phyloP scores from a whole-genome alignment of 2,329 filamentous ascomycete species.

The Sclerotinia sclerotiorum region DNA sequence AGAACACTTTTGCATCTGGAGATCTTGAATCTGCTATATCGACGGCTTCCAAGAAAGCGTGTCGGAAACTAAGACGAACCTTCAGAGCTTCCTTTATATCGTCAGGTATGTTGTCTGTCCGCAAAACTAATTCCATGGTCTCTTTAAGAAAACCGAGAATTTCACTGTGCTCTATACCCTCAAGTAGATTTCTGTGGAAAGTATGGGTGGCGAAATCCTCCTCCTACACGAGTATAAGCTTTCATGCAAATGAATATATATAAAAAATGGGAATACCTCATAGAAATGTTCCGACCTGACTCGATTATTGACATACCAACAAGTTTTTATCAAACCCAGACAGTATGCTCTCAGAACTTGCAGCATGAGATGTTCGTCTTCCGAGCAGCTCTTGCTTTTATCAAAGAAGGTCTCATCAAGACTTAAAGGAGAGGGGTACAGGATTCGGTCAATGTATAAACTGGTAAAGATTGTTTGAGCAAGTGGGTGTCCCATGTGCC shows the following conservation, averaged over 20 bases:
- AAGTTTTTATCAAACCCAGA: conserved; percentile 78
- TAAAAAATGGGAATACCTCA: conserved; percentile 57
- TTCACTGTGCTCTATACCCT: conserved; percentile 54
- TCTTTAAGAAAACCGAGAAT: conserved; percentile 39
- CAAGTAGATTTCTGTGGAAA: conserved; percentile 76
- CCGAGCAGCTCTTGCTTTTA: conserved; percentile 31
- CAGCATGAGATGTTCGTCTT: conserved; percentile 51
- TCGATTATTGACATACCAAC: conserved; percentile 72
- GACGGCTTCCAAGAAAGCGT: conserved; percentile 57
- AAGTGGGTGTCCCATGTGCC: conserved; percentile 93
- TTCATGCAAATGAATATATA: background rate
- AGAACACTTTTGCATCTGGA: conserved; percentile 44
- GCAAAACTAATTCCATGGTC: conserved; percentile 37
- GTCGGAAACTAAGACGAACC: conserved; percentile 65
- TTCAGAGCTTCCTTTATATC: conserved; percentile 56
- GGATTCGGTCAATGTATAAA: conserved; percentile 79
- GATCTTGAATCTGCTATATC: conserved; percentile 52
- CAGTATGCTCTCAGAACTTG: conserved; percentile 81
- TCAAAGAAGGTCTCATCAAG: conserved; percentile 48
- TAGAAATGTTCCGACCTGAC: conserved; percentile 86
- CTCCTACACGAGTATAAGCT: conserved; percentile 56
- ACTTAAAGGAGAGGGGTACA: conserved; percentile 65
- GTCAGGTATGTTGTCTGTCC: conserved; percentile 37
- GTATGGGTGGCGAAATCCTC: conserved; percentile 96
- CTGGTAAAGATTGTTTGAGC: conserved; percentile 95